Base-by-base conservation (phyloP, 1,284 basidiomycete genomes). In the Paramarasmius palmivorus region DNA sequence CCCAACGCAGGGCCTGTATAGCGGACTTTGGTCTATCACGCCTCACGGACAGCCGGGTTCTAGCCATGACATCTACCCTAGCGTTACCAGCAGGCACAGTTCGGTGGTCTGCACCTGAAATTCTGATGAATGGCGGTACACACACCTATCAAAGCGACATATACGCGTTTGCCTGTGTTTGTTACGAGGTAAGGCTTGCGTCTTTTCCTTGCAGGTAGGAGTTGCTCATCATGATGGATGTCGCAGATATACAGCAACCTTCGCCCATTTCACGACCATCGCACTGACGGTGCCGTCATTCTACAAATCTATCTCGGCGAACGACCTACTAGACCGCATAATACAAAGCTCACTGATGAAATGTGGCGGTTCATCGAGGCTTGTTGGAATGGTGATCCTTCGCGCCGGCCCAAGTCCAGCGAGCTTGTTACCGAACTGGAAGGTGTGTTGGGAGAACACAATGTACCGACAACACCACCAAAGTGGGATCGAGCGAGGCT, bases 111-210 rank as follows among this genome's bases (percentile, higher is more conserved):
- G 41, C 41, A 10, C 41, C 41, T 7, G 41, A 44, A 25, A 17
- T 40, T 10, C 15, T 22, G 12, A 10, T 10, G 3, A 19, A 20
- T 15, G n/a, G n/a, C 29, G 44, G 25, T 15, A 19, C 19, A n/a
- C 19, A 19, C 3, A 23, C 41, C 8, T 23, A 44, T 8, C 20
- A 44, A n/a, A 23, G 20, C 22, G 41, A 44, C n/a, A 25, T 44
- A 3, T 44, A 44, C 22, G 41, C 41, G 14, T 44, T 23, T 22
- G 41, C 41, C 8, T 26, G 41, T 78, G 88, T n/a, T 90, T 91
- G 63, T 73, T 80, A 44, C n/a, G 41, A 44, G 41, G 41, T 51
- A 78, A 9, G 41, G 3, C 25, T 44, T 32, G 14, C 25, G n/a
- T 15, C 17, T 17, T 22, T 15, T n/a, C 4, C 44, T 7, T 32